Conservation (phyloP, 805 yeast species). For the Ogataea populi-albae region DNA sequence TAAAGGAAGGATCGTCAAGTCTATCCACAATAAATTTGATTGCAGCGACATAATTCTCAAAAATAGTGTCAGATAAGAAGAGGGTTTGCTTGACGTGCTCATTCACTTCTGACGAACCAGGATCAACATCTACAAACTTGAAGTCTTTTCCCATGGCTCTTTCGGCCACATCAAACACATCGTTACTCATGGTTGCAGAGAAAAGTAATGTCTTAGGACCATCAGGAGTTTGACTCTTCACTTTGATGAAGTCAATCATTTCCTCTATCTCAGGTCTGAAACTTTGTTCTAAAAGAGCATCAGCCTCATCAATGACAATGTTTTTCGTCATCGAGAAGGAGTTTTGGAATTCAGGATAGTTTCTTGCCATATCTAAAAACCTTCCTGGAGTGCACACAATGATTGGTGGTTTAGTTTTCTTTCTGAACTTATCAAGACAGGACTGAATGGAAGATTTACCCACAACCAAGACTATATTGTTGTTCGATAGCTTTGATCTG, state of each 20-base stretch:
- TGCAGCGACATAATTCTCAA: conserved; percentile 60
- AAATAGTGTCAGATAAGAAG: conserved; percentile 50
- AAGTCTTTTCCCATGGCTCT: conserved; percentile 51
- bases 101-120: conserved; percentile 64
- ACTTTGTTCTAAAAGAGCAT: conserved; percentile 77
- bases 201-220: conserved; percentile 68
- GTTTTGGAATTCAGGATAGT: conserved; percentile 40
- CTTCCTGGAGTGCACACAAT: conserved; percentile 91
- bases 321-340: conserved; percentile 55
- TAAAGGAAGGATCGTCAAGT: conserved; percentile 43
- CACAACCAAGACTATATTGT: conserved; percentile 52
- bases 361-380: conserved; percentile 56
- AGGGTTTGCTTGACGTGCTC: conserved; percentile 72
- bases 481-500: conserved; percentile 4
- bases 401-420: conserved; percentile 48
- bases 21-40: conserved; percentile 45
- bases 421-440: conserved; percentile 25
- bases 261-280: conserved; percentile 64
- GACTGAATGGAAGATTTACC: conserved; percentile 56
- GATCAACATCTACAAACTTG: conserved; percentile 69
- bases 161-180: conserved; percentile 64
- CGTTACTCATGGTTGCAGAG: conserved; percentile 81
- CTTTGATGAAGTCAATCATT: conserved; percentile 49
- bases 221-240: conserved; percentile 27
- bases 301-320: conserved; percentile 88